Percentiles rank a stretch among this genome's conserved stretches.
phyloP scores from a whole-genome alignment of 257 asterid species.

The Nicotiana obtusifolia region DNA sequence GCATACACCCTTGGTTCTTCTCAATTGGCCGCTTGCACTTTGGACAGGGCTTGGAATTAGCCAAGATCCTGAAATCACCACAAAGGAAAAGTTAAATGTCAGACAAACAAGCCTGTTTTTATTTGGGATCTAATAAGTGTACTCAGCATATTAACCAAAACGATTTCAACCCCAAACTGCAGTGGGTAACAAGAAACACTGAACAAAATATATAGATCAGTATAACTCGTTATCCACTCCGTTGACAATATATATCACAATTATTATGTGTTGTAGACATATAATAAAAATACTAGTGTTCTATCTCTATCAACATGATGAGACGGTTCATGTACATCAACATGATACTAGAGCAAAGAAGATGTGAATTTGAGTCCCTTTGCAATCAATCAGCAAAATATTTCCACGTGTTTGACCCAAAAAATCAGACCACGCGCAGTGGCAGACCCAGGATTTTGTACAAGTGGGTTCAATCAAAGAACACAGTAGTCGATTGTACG shows the following conservation, averaged over 20 bases:
- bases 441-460: no score
- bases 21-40: slow-evolving; percentile 99
- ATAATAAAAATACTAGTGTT: not conserved
- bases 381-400: not conserved
- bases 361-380: not conserved
- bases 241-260: not conserved
- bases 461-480: no score
- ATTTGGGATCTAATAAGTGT: not conserved
- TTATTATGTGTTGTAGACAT: not conserved
- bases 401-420: not conserved
- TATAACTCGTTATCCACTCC: not conserved
- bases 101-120: not conserved
- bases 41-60: slow-evolving; percentile 99
- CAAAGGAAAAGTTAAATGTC: not conserved
- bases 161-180: not conserved
- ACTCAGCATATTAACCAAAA: not conserved
- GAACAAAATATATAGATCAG: not conserved
- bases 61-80: slow-evolving; percentile 68
- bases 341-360: not conserved
- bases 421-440: not conserved
- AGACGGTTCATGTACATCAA: not conserved
- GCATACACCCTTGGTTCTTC: slow-evolving; percentile 99
- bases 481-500: no score
- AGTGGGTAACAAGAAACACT: not conserved
- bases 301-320: not conserved